phyloP scores from a whole-genome alignment of 768 basidiomycete genomes.

The Coprinopsis cinerea region DNA sequence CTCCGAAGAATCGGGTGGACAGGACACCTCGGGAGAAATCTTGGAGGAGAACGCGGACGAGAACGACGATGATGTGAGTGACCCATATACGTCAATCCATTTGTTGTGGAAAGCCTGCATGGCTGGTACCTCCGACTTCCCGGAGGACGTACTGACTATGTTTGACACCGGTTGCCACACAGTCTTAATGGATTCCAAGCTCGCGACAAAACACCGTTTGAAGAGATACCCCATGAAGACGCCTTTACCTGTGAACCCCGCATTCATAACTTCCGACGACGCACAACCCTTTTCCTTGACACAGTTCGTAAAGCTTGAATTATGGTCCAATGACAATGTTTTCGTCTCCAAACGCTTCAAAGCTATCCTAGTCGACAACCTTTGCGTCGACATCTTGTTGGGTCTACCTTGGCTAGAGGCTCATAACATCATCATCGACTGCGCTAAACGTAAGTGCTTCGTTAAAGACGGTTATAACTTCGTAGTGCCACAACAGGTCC shows the following conservation, averaged over 20 bases:
- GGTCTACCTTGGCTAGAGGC: slow-evolving; percentile 26
- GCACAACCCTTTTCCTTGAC: slow-evolving; percentile 5
- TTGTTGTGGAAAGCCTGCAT: too few relatives aligned
- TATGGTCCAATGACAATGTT: slow-evolving; percentile 14
- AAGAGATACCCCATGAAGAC: not conserved
- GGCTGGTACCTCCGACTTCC: too few relatives aligned
- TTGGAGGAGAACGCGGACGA: too few relatives aligned
- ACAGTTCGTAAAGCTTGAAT: slow-evolving; percentile 15
- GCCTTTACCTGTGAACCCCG: slow-evolving; percentile 10
- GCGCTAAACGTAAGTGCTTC: not conserved
- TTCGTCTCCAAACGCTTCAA: slow-evolving; percentile 14
- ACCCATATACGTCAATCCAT: too few relatives aligned
- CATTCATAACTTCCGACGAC: not conserved
- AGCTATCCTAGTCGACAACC: slow-evolving; percentile 19
- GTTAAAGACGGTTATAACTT: not conserved
- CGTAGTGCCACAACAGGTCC: slow-evolving; percentile 8
- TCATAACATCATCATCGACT: not conserved
- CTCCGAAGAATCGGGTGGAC: too few relatives aligned
- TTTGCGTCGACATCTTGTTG: slow-evolving; percentile 25
- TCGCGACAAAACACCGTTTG: too few relatives aligned
- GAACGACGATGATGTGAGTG: too few relatives aligned
- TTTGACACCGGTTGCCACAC: too few relatives aligned
- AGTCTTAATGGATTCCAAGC: too few relatives aligned
- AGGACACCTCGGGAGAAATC: too few relatives aligned
- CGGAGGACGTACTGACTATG: too few relatives aligned